phyloP scores from a whole-genome alignment of 768 basidiomycete genomes.

The Asterophora parasitica region DNA sequence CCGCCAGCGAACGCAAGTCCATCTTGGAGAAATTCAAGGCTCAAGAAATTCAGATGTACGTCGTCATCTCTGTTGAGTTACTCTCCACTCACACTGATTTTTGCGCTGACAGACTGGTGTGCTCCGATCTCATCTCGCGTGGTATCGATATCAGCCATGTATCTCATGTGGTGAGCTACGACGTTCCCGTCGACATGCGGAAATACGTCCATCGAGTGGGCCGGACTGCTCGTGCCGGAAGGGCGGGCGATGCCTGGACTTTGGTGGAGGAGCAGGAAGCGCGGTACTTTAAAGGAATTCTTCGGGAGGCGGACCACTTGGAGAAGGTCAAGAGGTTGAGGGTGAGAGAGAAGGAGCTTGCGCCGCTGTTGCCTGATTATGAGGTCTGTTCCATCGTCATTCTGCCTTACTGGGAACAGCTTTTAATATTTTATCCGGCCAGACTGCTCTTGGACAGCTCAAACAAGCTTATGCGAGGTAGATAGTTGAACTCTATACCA shows the following conservation, averaged over 20 bases:
- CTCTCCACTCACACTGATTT: neutral
- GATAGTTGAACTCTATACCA: no score
- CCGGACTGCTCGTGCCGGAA: slow-evolving; percentile 90
- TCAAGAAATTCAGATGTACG: slow-evolving; percentile 80
- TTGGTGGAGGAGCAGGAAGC: no score
- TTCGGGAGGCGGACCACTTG: slow-evolving; percentile 67
- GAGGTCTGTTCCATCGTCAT: slow-evolving; percentile 44
- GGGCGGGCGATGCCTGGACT: no score
- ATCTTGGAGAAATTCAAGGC: no score
- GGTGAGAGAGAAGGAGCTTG: slow-evolving; percentile 58
- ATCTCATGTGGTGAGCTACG: slow-evolving; percentile 91
- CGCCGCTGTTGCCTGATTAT: slow-evolving; percentile 55
- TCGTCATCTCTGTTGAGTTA: slow-evolving; percentile 9
- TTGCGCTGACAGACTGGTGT: slow-evolving; percentile 63
- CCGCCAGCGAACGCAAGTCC: slow-evolving; percentile 70
- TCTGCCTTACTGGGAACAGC: neutral
- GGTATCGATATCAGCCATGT: slow-evolving; percentile 95
- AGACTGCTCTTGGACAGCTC: slow-evolving; percentile 35
- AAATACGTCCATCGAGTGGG: slow-evolving; percentile 99
- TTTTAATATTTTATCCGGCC: neutral
- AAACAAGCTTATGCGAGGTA: slow-evolving; percentile 34
- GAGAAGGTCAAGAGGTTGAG: slow-evolving; percentile 63
- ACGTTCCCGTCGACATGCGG: slow-evolving; percentile 93
- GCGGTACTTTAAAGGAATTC: no score
- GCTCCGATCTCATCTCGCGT: slow-evolving; percentile 92